phyloP scores from a whole-genome alignment of 2,329 filamentous ascomycete genomes.

The Aureobasidium sp. region DNA sequence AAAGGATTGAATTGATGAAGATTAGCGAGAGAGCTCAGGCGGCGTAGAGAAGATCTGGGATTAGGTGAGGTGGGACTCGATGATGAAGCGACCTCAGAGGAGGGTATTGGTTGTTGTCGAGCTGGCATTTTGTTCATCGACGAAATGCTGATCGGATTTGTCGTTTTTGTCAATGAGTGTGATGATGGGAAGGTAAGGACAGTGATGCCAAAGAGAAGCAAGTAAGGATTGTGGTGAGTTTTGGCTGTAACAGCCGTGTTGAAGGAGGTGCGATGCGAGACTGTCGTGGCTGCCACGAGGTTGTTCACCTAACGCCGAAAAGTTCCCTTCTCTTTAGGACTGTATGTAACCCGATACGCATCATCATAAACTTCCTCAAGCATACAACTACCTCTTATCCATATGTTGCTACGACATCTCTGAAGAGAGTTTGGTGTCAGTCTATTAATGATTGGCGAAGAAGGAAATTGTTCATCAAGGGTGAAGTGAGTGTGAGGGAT shows the following conservation, averaged over 20 bases:
- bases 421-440: not conserved
- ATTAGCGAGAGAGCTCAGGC: constrained; percentile 30
- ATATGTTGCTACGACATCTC: not conserved
- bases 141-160: not conserved
- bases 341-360: not conserved
- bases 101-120: not conserved
- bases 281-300: constrained; percentile 1
- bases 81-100: not conserved
- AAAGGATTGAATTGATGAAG: constrained; percentile 30
- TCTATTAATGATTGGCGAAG: too few relatives aligned
- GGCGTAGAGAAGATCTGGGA: constrained; percentile 13
- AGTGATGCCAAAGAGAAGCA: not conserved
- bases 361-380: not conserved
- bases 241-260: not conserved
- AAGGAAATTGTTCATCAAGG: not conserved
- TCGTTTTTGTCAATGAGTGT: not conserved
- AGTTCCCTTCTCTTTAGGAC: not conserved
- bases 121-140: not conserved
- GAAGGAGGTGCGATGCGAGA: not conserved
- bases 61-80: not conserved
- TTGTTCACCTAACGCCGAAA: not conserved
- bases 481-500: not conserved
- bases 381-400: not conserved
- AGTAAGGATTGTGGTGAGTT: not conserved
- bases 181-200: not conserved